phyloP scores from a whole-genome alignment of 1,139 yeast genomes.

The Blastobotrys persicus region DNA sequence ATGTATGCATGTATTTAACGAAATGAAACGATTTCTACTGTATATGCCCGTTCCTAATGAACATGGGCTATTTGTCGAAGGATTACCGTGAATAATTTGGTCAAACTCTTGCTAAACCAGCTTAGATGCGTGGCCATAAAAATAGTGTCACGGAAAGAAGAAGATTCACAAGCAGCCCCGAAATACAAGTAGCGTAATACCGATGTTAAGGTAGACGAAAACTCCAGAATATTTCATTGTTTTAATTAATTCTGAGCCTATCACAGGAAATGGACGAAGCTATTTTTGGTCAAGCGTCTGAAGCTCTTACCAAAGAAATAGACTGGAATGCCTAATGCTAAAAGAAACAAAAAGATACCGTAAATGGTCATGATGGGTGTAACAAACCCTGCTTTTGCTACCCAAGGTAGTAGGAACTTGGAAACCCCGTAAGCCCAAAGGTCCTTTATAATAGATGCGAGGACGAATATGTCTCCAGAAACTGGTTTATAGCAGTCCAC shows the following conservation, averaged over 20 bases:
- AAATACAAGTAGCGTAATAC: no score
- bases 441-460: constrained; percentile 46
- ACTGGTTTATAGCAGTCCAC: constrained; percentile 45
- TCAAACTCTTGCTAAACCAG: no score
- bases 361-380: constrained; percentile 9
- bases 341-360: constrained; percentile 2
- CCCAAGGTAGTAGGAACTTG: constrained; percentile 24
- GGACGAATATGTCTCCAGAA: constrained; percentile 47
- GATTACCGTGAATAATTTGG: no score
- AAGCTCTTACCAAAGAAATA: not conserved
- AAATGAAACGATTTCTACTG: not conserved
- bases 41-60: not conserved
- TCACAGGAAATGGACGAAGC: constrained; percentile 1
- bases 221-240: no score
- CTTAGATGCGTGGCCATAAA: no score
- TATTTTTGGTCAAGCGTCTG: not conserved
- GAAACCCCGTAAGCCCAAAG: constrained; percentile 30
- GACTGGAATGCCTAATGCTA: not conserved
- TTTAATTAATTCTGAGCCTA: no score
- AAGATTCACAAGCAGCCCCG: no score
- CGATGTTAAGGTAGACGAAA: no score
- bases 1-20: not conserved
- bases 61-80: no score
- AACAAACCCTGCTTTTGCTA: constrained; percentile 17
- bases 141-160: no score